These are phyloP conservation scores for Clathrus columnatus DNA, from an alignment of 768 basidiomycete genomes.

Conservation along the genomic window DNA sequence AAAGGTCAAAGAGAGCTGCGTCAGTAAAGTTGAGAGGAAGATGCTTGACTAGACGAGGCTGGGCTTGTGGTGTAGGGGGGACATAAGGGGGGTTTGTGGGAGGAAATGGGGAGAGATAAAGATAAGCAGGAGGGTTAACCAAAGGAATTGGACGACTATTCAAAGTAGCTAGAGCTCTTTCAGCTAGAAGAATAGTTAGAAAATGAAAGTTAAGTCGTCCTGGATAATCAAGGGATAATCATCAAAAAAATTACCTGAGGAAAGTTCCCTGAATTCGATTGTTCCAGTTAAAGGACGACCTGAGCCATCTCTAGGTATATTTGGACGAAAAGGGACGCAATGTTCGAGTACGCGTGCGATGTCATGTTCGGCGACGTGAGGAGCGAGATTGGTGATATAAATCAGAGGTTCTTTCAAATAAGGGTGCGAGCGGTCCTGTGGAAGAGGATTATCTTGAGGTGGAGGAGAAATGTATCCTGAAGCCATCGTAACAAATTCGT, in stretches of 20 bases:
- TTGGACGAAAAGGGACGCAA: slow-evolving; percentile 78
- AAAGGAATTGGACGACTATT: slow-evolving; percentile 66
- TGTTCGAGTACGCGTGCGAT: slow-evolving; percentile 63
- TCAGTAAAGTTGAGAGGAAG: slow-evolving; percentile 64
- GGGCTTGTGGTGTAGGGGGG: slow-evolving; percentile 66
- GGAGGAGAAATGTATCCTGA: slow-evolving; percentile 7
- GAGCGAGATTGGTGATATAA: slow-evolving; percentile 71
- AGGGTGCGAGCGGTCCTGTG: slow-evolving; percentile 38
- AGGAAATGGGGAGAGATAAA: slow-evolving; percentile 77
- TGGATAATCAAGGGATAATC: slow-evolving; percentile 8
- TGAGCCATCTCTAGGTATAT: slow-evolving; percentile 53
- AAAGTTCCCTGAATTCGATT: slow-evolving; percentile 76
- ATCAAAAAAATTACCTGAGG: slow-evolving; percentile 55
- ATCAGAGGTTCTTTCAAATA: slow-evolving; percentile 79
- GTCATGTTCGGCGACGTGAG: slow-evolving; percentile 66
- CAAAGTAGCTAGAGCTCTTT: slow-evolving; percentile 80
- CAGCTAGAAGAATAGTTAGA: slow-evolving; percentile 41
- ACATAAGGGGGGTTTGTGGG: slow-evolving; percentile 68
- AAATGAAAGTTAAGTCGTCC: too few relatives aligned
- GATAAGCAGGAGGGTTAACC: slow-evolving; percentile 44
- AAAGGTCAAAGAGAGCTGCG: slow-evolving; percentile 72
- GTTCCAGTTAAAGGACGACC: slow-evolving; percentile 52
- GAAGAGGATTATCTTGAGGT: background rate
- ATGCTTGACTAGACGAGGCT: slow-evolving; percentile 77
- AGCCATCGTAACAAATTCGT: slow-evolving; percentile 8